Evolutionary conservation across 345 rosid genomes (phyloP), one percentile per base, ranked within the genome.

Genomic region (Carallia pectinifolia): DNA sequence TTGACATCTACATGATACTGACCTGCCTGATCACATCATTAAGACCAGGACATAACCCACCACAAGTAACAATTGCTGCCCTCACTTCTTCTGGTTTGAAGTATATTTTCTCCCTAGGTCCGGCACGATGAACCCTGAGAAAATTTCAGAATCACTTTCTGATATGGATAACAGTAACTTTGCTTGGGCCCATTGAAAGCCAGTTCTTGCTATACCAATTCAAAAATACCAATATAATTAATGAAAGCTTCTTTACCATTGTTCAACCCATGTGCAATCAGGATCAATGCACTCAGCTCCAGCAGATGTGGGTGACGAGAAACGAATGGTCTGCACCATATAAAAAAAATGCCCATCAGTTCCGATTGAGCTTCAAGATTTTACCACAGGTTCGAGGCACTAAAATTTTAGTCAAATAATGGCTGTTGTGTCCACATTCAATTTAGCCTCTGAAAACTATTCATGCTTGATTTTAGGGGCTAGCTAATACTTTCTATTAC

Each of bases 41-140:
- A 58, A 94, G 97, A 74, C 97, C 96, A 71, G 97, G 97, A 81
- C 97, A 95, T 59, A 95, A 90, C 48, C 97, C 97, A 76, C 97
- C 97, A 85, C 97, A 96, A 61, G 98, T 96, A 66, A 96, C 80
- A 74, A 92, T 96, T 0, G 96, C 96, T 36, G 97, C 93, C 66
- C 91, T 89, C 40, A 91, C 97, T 83, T 93, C 85, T 80, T 89
- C 95, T 34, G 97, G 98, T 79, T 82, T 82, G 71, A 87, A 91
- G 74, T 86, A 91, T 48, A 94, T 94, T 78, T 91, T 87, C 77
- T 87, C 93, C 75, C 95, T 85, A 56, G 98, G 97, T 16, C 98
- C 97, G 74, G 97, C 97, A 63, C 96, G 96, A 72, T 91, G 96
- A 73, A 88, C 89, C 96, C 98, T 94, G 65, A 17, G 29, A 72